phyloP scores from a whole-genome alignment of 2,329 filamentous ascomycete genomes.

The Cladophialophora immunda region DNA sequence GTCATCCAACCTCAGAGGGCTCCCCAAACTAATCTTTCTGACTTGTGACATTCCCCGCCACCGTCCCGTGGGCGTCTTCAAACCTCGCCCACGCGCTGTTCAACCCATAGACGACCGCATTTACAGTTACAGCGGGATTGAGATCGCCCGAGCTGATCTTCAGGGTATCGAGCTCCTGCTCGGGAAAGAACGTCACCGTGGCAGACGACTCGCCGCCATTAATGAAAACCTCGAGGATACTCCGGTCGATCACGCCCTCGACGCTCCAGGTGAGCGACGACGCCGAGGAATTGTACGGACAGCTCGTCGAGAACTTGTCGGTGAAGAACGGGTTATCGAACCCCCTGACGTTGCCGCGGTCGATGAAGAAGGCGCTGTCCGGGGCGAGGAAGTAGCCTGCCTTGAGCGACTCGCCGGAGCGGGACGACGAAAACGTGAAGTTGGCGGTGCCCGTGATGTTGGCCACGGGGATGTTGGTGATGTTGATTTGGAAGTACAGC shows the following conservation, averaged over 20 bases:
- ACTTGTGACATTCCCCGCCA: background rate
- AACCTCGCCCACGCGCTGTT: slow-evolving; percentile 1
- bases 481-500: slow-evolving; percentile 2
- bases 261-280: slow-evolving; percentile 52
- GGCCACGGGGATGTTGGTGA: background rate
- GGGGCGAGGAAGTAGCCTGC: background rate
- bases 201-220: slow-evolving; percentile 60
- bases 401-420: background rate
- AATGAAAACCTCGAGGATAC: slow-evolving; percentile 64
- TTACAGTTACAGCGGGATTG: background rate
- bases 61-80: background rate
- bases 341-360: background rate
- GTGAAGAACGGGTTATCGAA: slow-evolving; percentile 47
- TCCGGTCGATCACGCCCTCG: slow-evolving; percentile 61
- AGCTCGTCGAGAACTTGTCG: slow-evolving; percentile 58
- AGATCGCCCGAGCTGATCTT: background rate
- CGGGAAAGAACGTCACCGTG: slow-evolving; percentile 62
- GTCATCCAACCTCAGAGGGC: too few relatives aligned
- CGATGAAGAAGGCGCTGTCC: slow-evolving; percentile 3
- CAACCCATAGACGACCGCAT: background rate
- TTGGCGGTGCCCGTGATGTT: background rate
- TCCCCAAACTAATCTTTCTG: too few relatives aligned
- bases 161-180: slow-evolving; percentile 21
- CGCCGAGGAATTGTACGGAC: slow-evolving; percentile 40
- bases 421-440: background rate